These are phyloP conservation scores for Cladophialophora carrionii DNA, from an alignment of 2,329 filamentous ascomycete species.

Conservation along the genomic window DNA sequence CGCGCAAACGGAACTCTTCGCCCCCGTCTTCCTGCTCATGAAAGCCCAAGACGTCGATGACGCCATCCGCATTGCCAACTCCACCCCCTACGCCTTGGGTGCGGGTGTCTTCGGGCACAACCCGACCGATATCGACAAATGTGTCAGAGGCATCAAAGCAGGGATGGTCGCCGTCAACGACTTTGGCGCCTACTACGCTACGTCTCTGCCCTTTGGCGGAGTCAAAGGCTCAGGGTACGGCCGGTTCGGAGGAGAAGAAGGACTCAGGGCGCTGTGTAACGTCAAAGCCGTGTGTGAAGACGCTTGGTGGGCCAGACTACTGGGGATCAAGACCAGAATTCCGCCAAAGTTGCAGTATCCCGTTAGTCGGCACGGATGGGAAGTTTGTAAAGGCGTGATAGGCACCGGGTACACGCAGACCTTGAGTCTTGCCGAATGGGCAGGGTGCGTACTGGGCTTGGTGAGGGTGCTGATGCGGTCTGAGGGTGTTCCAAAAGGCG, in stretches of 20 bases:
- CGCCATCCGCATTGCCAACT: slow-evolving; percentile 79
- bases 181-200: slow-evolving; percentile 90
- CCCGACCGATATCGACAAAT: slow-evolving; percentile 62
- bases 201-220: slow-evolving; percentile 92
- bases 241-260: slow-evolving; percentile 88
- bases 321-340: slow-evolving; percentile 74
- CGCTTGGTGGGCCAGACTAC: slow-evolving; percentile 56
- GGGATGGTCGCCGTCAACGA: slow-evolving; percentile 97
- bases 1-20: slow-evolving; percentile 89
- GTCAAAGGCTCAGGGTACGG: slow-evolving; percentile 82
- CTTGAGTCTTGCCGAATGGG: slow-evolving; percentile 25
- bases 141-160: slow-evolving; percentile 71
- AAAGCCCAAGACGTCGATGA: slow-evolving; percentile 67
- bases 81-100: slow-evolving; percentile 81
- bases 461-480: slow-evolving; percentile 18
- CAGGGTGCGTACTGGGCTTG: slow-evolving; percentile 12
- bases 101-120: slow-evolving; percentile 82
- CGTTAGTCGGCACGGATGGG: slow-evolving; percentile 61
- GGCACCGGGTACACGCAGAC: slow-evolving; percentile 32
- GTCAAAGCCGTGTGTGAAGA: slow-evolving; percentile 84
- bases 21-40: slow-evolving; percentile 85
- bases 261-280: slow-evolving; percentile 82
- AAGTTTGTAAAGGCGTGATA: slow-evolving; percentile 35
- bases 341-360: slow-evolving; percentile 82
- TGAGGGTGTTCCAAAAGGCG: not conserved